Base-by-base conservation (phyloP, 768 basidiomycete genomes). In the Hygrophorus russula region DNA sequence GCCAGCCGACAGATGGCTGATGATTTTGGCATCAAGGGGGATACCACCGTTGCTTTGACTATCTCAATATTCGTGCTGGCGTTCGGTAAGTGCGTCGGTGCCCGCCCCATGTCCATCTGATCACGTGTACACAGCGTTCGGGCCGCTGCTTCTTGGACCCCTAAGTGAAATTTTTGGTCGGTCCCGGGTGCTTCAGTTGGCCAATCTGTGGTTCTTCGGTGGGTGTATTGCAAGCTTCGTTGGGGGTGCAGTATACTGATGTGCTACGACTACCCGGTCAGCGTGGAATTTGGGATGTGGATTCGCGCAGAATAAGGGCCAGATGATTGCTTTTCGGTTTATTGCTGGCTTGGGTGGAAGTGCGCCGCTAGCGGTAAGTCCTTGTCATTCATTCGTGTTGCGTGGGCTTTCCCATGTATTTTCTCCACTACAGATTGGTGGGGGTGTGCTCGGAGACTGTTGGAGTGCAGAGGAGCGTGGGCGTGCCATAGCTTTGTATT, bases 131-230 rank as follows among this genome's bases (percentile, higher is more conserved):
- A 3, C 44, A 80, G 77, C 74, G 6, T 48, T 78, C 32, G 78
- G 71, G 1, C 73, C 73, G 19, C 54, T 74, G 69, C 46, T 72
- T 33, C 42, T 73, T 18, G 82, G 78, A 0, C 86, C 85, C 0
- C 51, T 86, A 17, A 78, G 75, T 49, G 86, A 89, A 56, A 67
- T 87, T 8, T 86, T 66, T 47, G 84, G 85, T 2, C 72, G 83
- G 14, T 71, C 76, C 0, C 59, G 65, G 1, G 75, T 84, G 0
- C 51, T 86, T 0, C 83, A 82, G 51, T 37, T 67, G 0, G 58
- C 82, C 1, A 86, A 85, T 56, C n/a, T 81, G 3, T 78, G 76
- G 57, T 85, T 72, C 52, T 60, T 85, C 1, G 73, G 80, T 82
- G 53, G 7, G 59, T 49, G 5, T 18, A 35, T 30, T 18, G 11